Base-by-base conservation (phyloP, 2,329 filamentous ascomycete genomes). In the Botryotinia globosa region DNA sequence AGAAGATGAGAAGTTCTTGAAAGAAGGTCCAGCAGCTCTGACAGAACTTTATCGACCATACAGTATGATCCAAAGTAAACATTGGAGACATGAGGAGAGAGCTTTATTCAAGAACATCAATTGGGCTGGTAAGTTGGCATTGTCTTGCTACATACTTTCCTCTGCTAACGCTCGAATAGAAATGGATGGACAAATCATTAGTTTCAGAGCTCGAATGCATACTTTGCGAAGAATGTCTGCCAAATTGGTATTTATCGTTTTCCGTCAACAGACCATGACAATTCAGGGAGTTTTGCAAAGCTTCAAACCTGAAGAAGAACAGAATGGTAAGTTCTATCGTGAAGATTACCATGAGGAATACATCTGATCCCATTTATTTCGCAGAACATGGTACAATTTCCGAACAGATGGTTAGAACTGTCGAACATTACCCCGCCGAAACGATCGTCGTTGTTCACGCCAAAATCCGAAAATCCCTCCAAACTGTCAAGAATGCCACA, bases 341-440 rank as follows among this genome's bases (percentile, higher is more conserved):
- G n/a, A 6, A 14, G 10, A 68, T 3, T 48, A 6, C 39, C 1
- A 12, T 5, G 45, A 34, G 32, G 48, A 58, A 48, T 12, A 45
- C 4, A 62, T 51, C 69, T 71, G 54, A 71, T n/a, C 6, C 39
- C 18, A 16, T 48, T 51, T 32, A 25, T 64, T 51, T 29, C 6
- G 37, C 29, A 64, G 69, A 65, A n/a, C 69, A 74, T 37, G 72
- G 73, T 29, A 73, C 72, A 65, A 86, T 92, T 18, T 91, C 91
- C 1, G 86, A 89, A 73, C 87, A 92, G 78, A 95, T 97, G 87
- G 86, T 97, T 42, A 91, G 92, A 79, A 97, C 94, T 92, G 92
- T 93, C 4, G 92, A 97, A 82, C 93, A 93, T 80, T 85, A 97
- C 63, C 90, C 91, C 71, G 85, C 90, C 9, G 94, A 97, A 80